Percentiles rank a stretch among this genome's conserved stretches.
phyloP scores from a whole-genome alignment of 257 asterid species.

The Scutellaria baicalensis region DNA sequence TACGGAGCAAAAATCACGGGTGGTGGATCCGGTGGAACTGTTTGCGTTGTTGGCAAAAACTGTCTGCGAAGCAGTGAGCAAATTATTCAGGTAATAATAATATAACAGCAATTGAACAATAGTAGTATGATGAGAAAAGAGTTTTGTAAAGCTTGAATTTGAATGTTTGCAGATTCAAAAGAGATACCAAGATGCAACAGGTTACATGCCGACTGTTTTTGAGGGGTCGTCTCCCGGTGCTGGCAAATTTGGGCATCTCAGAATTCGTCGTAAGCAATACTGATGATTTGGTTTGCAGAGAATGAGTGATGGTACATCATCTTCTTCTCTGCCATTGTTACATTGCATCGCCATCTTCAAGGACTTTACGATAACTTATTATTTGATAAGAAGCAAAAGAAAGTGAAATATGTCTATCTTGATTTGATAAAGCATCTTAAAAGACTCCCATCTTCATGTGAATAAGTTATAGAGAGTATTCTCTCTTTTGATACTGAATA shows the following conservation, averaged over 20 bases:
- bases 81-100: constrained; percentile 53
- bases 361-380: too few species aligned
- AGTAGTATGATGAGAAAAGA: background rate
- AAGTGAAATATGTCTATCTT: too few species aligned
- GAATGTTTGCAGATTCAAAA: constrained; percentile 62
- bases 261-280: constrained; percentile 49
- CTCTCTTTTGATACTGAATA: too few species aligned
- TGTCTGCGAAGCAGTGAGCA: constrained; percentile 72
- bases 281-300: constrained; percentile 2
- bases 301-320: too few species aligned
- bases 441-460: too few species aligned
- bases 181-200: constrained; percentile 73
- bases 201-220: constrained; percentile 62
- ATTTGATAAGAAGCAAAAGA: too few species aligned
- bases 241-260: constrained; percentile 76
- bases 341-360: too few species aligned
- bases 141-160: background rate
- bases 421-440: too few species aligned
- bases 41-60: constrained; percentile 75
- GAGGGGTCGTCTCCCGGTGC: constrained; percentile 99
- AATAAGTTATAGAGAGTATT: too few species aligned
- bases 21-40: constrained; percentile 96
- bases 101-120: background rate
- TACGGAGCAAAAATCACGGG: constrained; percentile 96
- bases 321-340: too few species aligned